phyloP scores from a whole-genome alignment of 139 green algal species.

The Pseudopediastrum boryanum region DNA sequence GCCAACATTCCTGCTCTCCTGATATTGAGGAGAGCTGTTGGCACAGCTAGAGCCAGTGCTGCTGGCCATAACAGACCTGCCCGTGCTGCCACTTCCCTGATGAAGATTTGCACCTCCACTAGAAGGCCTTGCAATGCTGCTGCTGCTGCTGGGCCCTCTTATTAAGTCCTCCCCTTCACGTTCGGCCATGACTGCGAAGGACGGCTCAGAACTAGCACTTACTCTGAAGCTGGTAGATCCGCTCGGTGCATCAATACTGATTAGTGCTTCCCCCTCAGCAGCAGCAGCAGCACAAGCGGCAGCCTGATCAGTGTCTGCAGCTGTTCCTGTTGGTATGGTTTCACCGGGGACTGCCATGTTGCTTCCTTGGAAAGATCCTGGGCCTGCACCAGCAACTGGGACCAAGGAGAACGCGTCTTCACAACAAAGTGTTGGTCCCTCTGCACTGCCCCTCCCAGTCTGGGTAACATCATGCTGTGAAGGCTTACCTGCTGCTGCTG shows the following conservation, averaged over 20 bases:
- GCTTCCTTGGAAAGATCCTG: not conserved
- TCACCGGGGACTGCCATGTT: not conserved
- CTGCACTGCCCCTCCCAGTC: too few relatives aligned
- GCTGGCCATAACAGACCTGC: not conserved
- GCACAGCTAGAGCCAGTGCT: slow-evolving; percentile 4
- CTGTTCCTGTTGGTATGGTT: not conserved
- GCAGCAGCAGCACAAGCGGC: not conserved
- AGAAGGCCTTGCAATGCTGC: slow-evolving; percentile 1
- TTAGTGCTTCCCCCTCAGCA: too few relatives aligned
- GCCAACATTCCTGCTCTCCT: too few relatives aligned
- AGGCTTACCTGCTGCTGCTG: not conserved
- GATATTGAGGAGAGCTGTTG: too few relatives aligned
- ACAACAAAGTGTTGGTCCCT: too few relatives aligned
- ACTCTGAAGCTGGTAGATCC: not conserved
- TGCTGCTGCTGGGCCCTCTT: not conserved
- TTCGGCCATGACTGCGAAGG: too few relatives aligned
- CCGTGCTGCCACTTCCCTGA: not conserved
- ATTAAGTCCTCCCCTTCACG: too few relatives aligned
- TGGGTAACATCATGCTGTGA: too few relatives aligned
- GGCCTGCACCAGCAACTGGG: not conserved
- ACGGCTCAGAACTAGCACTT: too few relatives aligned
- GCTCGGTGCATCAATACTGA: too few relatives aligned
- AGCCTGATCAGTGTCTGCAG: not conserved
- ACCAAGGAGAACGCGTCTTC: too few relatives aligned
- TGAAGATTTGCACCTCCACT: not conserved